Base-by-base conservation (phyloP, 2,329 filamentous ascomycete genomes). In the Hymenoscyphus occultus region DNA sequence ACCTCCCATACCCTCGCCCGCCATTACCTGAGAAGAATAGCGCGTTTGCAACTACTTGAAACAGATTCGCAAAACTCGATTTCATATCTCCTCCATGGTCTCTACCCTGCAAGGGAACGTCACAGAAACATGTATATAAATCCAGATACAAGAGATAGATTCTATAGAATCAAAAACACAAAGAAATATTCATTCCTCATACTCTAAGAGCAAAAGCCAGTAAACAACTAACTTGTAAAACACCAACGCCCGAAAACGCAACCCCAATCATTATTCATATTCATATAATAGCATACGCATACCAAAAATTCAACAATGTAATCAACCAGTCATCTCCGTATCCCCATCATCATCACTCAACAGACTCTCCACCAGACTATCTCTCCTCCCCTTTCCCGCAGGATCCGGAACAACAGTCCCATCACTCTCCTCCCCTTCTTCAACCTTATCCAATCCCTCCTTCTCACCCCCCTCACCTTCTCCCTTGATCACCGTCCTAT, bases 361-460 rank as follows among this genome's bases (percentile, higher is more conserved):
- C 59, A 75, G 57, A 57, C 72, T 71, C n/a, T 71, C 68, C 32
- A 75, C 69, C 9, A 75, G 54, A 14, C 64, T 68, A 62, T 75
- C 73, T 22, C 67, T 68, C 14, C 35, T 58, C 58, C 16, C 19
- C 39, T 10, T 31, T 51, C 54, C 40, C 57, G 61, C 61, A 4
- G 61, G 64, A 57, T 68, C 65, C 5, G 35, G 59, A 56, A 69
- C 54, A 42, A 67, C 60, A 9, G 70, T 70, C 5, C 67, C 65
- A 6, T 70, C 75, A 22, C 68, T 65, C 2, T 70, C 75, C 19
- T 76, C 75, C 66, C 75, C 75, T 66, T 78, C 76, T 56, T 78
- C 76, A 39, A 77, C 77, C 57, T 78, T 75, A 3, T 79, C 80
- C 40, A 81, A 81, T 16, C 77, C 79, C 13, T 76, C 78, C 16